Base-by-base conservation (phyloP, 179 eudicot species). In the Drosera spatulata region DNA sequence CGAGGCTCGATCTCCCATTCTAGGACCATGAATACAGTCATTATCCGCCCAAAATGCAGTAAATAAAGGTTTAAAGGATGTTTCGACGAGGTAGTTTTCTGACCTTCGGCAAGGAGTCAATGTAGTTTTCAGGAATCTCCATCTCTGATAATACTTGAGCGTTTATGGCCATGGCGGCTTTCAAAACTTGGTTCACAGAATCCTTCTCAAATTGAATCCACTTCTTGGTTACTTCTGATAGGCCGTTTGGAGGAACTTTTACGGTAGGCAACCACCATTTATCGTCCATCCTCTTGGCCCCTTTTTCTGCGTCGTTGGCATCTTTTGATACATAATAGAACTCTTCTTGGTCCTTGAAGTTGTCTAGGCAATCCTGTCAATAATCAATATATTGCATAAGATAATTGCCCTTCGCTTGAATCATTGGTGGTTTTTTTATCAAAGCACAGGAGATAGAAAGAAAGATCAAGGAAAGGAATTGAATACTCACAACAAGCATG, bases 191-290 rank as follows among this genome's bases (percentile, higher is more conserved):
- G 66, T 79, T 77, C 10, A 87, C 89, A 0, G 84, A 79, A 61
- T 87, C 89, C 75, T 85, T 85, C 69, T 87, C 89, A 62, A 72
- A 75, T 47, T 70, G 89, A 47, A 87, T 62, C 91, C 89, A 82
- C 73, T 82, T 85, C 67, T 79, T 72, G 6, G 83, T 80, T 38
- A 61, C 67, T 2, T 87, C 87, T 2, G 93, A 79, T n/a, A 85
- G 54, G 45, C 96, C 96, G 14, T 72, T 70, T 5, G 78, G 69
- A 33, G 94, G 87, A 68, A 85, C 85, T 55, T 79, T 77, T n/a
- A 85, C 93, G 5, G 79, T 78, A 3, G 96, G 89, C 22, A 90
- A 66, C 97, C 97, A 90, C 97, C 97, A 90, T 76, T 82, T 85
- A 33, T 72, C 76, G 56, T 58, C 56, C 66, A 72, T 74, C 63